Evolutionary conservation across 345 rosid species (phyloP), one percentile per base, ranked within the genome.

Genomic region (Euphorbia lathyris): DNA sequence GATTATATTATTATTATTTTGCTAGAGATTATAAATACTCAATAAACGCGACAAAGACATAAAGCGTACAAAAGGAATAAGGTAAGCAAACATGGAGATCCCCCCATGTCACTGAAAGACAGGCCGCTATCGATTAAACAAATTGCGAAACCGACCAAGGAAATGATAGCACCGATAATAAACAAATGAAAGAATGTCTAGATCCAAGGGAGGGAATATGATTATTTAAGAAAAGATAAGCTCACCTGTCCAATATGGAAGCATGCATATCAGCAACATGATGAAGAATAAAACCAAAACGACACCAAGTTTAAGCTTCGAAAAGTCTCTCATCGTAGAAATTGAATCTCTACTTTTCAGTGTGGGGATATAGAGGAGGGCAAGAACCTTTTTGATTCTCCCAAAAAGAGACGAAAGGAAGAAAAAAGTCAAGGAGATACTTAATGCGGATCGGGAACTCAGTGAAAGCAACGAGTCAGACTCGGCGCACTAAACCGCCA

Each of bases 321-420:
- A 27, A 38, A 58, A 76, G 26, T 52, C 70, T 69, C 64, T 66
- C 82, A 82, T 80, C 72, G 66, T 42, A 20, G 72, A 50, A 42
- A 25, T 42, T 43, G 67, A 19, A 59, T 9, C 30, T 26, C 65
- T 20, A 20, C 30, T 52, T n/a, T 47, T 29, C 7, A 51, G 42
- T 48, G 16, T 6, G 14, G 25, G 20, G 27, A 7, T 10, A 10
- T 14, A 48, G 30, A 58, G 34, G 16, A 25, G 20, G 45, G 20
- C 45, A 23, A n/a, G 5, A 45, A 52, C 32, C 61, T 55, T 67
- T 62, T 52, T 22, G 60, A 68, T 63, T 52, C 61, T 63, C 60
- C 70, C 23, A 0, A 42, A 65, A 62, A 56, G 36, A 3, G 12
- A 22, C 30, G 45, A 48, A 71, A 34, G 5, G 38, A 34, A 40